phyloP scores from a whole-genome alignment of 257 asterid genomes.

The Solanum tarijense region DNA sequence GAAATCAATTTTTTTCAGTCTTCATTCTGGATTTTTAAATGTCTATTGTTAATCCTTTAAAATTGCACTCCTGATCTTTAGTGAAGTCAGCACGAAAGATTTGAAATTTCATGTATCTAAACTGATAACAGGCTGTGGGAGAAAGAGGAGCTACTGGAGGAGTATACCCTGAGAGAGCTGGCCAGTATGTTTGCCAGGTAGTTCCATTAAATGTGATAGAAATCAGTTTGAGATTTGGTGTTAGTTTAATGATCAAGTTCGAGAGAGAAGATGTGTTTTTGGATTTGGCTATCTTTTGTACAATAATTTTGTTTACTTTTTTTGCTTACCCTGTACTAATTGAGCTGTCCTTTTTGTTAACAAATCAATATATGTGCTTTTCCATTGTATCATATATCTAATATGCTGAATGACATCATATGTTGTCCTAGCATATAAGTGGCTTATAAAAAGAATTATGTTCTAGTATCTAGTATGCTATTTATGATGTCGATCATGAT shows the following conservation, averaged over 20 bases:
- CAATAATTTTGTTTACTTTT: neutral
- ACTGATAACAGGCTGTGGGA: slow-evolving; percentile 36
- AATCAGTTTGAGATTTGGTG: neutral
- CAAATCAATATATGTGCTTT: neutral
- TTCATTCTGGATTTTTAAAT: neutral
- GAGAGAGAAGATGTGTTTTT: neutral
- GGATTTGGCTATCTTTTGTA: neutral
- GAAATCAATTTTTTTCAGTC: neutral
- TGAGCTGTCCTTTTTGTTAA: neutral
- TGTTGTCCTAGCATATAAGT: neutral
- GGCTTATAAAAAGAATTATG: neutral
- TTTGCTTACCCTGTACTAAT: neutral
- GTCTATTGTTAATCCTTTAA: neutral
- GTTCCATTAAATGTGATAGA: neutral
- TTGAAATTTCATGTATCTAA: neutral
- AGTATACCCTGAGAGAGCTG: slow-evolving; percentile 52
- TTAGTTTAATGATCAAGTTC: neutral
- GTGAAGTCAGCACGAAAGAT: neutral
- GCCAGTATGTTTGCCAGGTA: slow-evolving; percentile 73
- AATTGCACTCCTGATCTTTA: neutral
- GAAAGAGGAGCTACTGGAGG: slow-evolving; percentile 31
- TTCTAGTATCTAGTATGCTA: neutral
- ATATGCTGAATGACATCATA: neutral
- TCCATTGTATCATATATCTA: neutral
- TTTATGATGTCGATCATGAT: neutral